phyloP scores from a whole-genome alignment of 2,329 filamentous ascomycete species.

The Ceratocystiopsis minuta region DNA sequence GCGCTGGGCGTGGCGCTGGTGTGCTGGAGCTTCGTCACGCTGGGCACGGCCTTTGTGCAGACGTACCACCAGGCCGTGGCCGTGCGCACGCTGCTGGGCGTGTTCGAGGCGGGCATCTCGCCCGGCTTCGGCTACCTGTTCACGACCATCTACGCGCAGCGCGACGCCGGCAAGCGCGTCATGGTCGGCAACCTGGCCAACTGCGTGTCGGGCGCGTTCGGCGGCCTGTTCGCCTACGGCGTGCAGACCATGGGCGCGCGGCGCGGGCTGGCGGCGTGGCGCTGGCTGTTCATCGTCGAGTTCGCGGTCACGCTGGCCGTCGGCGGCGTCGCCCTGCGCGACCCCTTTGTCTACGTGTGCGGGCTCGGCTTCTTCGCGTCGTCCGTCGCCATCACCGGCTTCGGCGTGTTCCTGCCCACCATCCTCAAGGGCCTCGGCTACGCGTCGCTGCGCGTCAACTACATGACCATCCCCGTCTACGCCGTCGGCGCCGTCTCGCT shows the following conservation, averaged over 20 bases:
- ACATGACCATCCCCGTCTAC: conserved; percentile 10
- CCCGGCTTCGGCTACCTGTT: conserved; percentile 14
- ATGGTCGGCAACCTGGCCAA: conserved; percentile 12
- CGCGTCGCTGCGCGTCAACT: conserved; percentile 7
- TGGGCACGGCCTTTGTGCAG: conserved; percentile 5
- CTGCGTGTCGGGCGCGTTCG: conserved; percentile 10
- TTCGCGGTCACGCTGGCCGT: conserved; percentile 9
- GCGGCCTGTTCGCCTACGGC: conserved; percentile 8
- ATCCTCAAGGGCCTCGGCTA: conserved; percentile 5
- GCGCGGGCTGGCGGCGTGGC: conserved; percentile 25
- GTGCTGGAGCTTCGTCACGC: conserved; percentile 4
- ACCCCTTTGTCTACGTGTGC: conserved; percentile 1
- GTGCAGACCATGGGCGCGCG: conserved; percentile 21
- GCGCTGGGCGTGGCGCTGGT: conserved; percentile 1
- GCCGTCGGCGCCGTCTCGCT: conserved; percentile 7
- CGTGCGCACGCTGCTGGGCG: conserved; percentile 4
- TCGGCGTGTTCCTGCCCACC: conserved; percentile 5
- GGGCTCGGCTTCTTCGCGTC: conserved; percentile 4
- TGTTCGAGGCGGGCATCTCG: conserved; percentile 13
- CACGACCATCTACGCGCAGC: conserved; percentile 14
- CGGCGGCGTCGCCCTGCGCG: background rate
- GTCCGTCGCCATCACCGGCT: conserved; percentile 3
- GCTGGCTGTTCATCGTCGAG: conserved; percentile 27
- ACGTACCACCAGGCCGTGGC: conserved; percentile 6
- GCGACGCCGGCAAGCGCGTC: conserved; percentile 13